These are phyloP conservation scores for Fusarium albosuccineum DNA, from an alignment of 2,329 filamentous ascomycete species.

Conservation along the genomic window DNA sequence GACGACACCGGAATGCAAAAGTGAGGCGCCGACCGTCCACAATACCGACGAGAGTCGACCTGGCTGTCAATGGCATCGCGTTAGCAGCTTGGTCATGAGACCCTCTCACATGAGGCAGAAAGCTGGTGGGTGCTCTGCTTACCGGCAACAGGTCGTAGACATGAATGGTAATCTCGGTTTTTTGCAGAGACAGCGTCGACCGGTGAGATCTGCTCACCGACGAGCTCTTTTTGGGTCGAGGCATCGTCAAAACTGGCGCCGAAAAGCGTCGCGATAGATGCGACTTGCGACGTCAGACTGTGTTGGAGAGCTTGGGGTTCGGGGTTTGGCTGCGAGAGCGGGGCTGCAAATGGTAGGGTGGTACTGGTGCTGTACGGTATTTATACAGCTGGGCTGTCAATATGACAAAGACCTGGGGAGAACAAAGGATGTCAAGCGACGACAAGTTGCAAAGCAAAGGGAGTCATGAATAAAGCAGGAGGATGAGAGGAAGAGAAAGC, in stretches of 20 bases:
- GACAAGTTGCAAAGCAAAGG: slow-evolving; percentile 8
- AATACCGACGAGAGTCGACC: slow-evolving; percentile 80
- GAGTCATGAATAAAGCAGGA: slow-evolving; percentile 25
- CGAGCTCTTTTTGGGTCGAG: slow-evolving; percentile 46
- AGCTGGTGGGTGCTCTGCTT: slow-evolving; percentile 44
- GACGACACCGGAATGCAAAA: slow-evolving; percentile 86
- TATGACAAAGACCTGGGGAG: not conserved
- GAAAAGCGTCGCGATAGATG: slow-evolving; percentile 39
- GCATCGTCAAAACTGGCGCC: slow-evolving; percentile 34
- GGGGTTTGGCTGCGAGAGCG: slow-evolving; percentile 32
- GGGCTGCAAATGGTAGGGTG: slow-evolving; percentile 33
- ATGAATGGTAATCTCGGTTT: slow-evolving; percentile 81
- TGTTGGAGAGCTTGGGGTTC: slow-evolving; percentile 32
- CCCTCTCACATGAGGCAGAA: slow-evolving; percentile 4
- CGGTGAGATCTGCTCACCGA: slow-evolving; percentile 62
- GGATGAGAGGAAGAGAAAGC: slow-evolving; percentile 21
- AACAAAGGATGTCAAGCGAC: slow-evolving; percentile 8
- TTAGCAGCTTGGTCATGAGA: slow-evolving; percentile 29
- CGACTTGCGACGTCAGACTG: slow-evolving; percentile 43
- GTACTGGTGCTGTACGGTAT: not conserved
- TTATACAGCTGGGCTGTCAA: not conserved
- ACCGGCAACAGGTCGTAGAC: slow-evolving; percentile 83
- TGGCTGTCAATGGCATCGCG: slow-evolving; percentile 62
- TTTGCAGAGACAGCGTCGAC: slow-evolving; percentile 76
- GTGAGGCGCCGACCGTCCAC: slow-evolving; percentile 81